Evolutionary conservation across 441 rosid genomes (phyloP).

Genomic region (Euphorbia schlechtendalii): DNA sequence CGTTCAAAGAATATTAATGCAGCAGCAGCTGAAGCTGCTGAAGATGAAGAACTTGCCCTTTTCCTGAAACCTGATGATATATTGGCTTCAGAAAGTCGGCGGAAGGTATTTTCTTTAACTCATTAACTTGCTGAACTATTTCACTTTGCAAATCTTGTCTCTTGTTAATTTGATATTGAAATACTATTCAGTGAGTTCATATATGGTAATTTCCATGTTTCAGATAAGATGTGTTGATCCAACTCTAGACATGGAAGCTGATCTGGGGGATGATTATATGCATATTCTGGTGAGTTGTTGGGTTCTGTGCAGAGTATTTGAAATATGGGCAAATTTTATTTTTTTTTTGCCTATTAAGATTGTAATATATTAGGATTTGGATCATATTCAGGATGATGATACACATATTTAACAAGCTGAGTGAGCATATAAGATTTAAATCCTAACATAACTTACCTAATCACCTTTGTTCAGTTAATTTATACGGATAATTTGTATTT

Average conservation of each 20-base stretch:
- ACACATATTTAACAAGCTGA: too few species aligned
- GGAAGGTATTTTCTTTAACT: slow-evolving; percentile 44
- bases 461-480: background rate
- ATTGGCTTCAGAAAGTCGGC: slow-evolving; percentile 65
- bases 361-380: too few species aligned
- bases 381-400: too few species aligned
- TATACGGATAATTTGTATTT: background rate
- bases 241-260: slow-evolving; percentile 91
- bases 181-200: background rate
- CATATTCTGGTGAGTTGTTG: slow-evolving; percentile 65
- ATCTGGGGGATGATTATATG: slow-evolving; percentile 83
- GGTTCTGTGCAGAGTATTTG: too few species aligned
- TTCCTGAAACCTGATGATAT: slow-evolving; percentile 84
- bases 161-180: background rate
- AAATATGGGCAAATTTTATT: too few species aligned
- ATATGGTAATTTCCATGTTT: background rate
- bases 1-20: slow-evolving; percentile 60
- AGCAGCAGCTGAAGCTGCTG: slow-evolving; percentile 93
- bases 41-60: slow-evolving; percentile 90
- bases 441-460: background rate
- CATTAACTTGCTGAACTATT: background rate
- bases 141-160: background rate
- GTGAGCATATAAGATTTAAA: too few species aligned
- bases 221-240: slow-evolving; percentile 89
- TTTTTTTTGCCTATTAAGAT: too few species aligned